Evolutionary conservation across 1,284 basidiomycete genomes (phyloP), one percentile per base, ranked within the genome.

Genomic region (Somion occarium): DNA sequence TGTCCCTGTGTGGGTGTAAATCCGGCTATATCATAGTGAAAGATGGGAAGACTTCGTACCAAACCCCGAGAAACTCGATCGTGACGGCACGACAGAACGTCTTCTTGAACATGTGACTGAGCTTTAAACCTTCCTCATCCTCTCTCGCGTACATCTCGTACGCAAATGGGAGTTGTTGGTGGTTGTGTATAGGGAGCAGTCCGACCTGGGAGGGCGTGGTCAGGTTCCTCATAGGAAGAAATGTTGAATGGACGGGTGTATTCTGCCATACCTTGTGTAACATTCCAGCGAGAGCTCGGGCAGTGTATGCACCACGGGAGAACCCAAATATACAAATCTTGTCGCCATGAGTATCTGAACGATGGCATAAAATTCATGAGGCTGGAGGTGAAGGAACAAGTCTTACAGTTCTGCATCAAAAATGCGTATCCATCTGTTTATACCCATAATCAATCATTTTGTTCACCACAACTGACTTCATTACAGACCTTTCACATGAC

Each of bases 271-370:
- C 65, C 56, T 73, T 74, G 49, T 67, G 64, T 23, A 75, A 61
- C 66, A 75, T 71, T 1, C 73, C 73, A 20, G 72, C 71, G 26
- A 75, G 63, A n/a, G 71, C 70, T 3, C 73, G 60, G 12, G 73
- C 73, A 0, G 73, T 74, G 54, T 74, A 74, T 30, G 73, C 73
- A 9, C 73, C 73, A 15, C 73, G 64, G 3, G 68, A 70, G 59
- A 75, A 75, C 13, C 68, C 68, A 56, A 70, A 71, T 4, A 71
- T 59, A 44, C 65, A 67, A 20, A 71, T 69, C 51, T 62, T 64
- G 54, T 65, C 64, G 18, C 60, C 61, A 5, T 52, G 39, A 26
- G 53, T 57, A 39, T 62, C 63, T 63, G 38, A 9, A 44, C 24
- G 11, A 43, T 15, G 5, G n/a, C n/a, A n/a, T 23, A 13, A 48